These are phyloP conservation scores for Thalia dealbata DNA, from an alignment of 176 grass and related monocot genomes.

Conservation along the genomic window DNA sequence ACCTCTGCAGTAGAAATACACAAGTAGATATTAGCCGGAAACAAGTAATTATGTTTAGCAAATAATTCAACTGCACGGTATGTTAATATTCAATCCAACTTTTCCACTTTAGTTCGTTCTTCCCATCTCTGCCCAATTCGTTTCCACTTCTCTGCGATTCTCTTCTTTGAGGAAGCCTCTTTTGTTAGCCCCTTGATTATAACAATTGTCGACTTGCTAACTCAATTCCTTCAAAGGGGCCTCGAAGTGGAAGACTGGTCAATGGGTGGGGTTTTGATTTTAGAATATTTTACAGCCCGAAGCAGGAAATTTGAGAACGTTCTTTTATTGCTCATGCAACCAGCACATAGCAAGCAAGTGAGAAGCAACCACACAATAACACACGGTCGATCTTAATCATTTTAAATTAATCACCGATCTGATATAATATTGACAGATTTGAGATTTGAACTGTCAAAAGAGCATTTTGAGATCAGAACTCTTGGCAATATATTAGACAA, in stretches of 20 bases:
- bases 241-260: neutral
- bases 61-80: neutral
- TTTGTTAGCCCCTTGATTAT: no score
- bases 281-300: neutral
- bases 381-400: no score
- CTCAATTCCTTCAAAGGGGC: neutral
- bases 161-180: neutral
- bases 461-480: no score
- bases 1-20: constrained; percentile 41
- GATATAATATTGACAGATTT: no score
- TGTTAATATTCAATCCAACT: neutral
- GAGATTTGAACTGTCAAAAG: no score
- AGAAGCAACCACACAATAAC: neutral
- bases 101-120: neutral
- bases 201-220: neutral
- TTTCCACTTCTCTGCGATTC: neutral
- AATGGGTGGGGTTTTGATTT: neutral
- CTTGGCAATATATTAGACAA: neutral
- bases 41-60: neutral
- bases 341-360: neutral
- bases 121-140: neutral
- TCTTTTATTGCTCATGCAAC: neutral
- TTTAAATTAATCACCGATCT: no score
- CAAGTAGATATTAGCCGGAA: neutral
- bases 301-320: neutral